Conservation (phyloP, 2,329 filamentous ascomycete species). For the Stagonosporopsis cucurbitacearum region DNA sequence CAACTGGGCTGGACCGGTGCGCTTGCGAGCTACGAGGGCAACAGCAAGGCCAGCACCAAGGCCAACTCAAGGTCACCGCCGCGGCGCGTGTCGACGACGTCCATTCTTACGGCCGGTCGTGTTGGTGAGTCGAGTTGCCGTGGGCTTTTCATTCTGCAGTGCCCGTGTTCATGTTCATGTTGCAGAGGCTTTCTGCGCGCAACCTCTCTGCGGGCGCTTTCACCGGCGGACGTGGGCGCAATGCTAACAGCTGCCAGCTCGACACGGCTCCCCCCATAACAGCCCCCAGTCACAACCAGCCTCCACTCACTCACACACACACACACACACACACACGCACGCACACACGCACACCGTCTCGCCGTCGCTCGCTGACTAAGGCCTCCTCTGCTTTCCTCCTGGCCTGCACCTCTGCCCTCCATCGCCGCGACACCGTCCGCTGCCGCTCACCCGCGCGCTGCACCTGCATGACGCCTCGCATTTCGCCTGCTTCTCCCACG, state of each 20-base stretch:
- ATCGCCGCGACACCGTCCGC: not conserved
- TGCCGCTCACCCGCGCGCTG: not conserved
- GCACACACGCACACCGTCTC: not conserved
- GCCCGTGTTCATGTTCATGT: too few species aligned
- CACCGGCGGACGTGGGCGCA: not conserved
- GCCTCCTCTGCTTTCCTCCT: not conserved
- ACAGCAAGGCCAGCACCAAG: not conserved
- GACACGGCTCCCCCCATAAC: not conserved
- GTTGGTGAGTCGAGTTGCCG: not conserved
- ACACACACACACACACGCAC: too few species aligned
- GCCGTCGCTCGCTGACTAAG: not conserved
- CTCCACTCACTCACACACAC: too few species aligned
- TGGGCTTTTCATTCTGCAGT: too few species aligned
- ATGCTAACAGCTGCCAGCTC: not conserved
- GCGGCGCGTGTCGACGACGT: slow-evolving; percentile 2
- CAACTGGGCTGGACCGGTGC: too few species aligned
- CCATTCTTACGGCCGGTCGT: slow-evolving; percentile 4
- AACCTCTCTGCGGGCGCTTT: not conserved
- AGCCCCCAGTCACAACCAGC: not conserved
- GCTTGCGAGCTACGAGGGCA: too few species aligned
- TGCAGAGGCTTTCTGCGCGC: not conserved
- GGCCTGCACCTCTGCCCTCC: not conserved
- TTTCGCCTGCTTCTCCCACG: slow-evolving; percentile 1
- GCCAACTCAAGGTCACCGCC: not conserved
- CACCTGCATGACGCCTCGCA: slow-evolving; percentile 2